These are phyloP conservation scores for Wickerhamiella hasegawae DNA, from an alignment of 805 yeast species.

Conservation along the genomic window DNA sequence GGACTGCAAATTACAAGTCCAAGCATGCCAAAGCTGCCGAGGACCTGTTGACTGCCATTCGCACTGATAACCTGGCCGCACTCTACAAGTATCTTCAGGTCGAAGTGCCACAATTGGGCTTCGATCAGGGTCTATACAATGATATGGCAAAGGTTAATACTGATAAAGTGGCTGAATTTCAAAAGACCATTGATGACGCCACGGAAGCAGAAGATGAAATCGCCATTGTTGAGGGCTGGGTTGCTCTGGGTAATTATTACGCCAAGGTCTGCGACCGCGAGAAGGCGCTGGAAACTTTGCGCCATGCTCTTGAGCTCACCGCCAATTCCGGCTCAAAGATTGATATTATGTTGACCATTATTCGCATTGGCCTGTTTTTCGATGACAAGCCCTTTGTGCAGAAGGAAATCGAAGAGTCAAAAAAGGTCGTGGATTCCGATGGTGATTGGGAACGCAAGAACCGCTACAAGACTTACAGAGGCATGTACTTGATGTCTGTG, in stretches of 20 bases:
- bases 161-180: conserved; percentile 32
- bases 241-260: conserved; percentile 74
- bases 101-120: conserved; percentile 30
- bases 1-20: conserved; percentile 24
- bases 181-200: conserved; percentile 34
- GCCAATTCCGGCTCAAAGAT: conserved; percentile 84
- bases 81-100: conserved; percentile 55
- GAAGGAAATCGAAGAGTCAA: conserved; percentile 57
- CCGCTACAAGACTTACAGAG: conserved; percentile 80
- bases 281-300: conserved; percentile 50
- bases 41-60: conserved; percentile 38
- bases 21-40: conserved; percentile 29
- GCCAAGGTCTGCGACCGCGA: conserved; percentile 67
- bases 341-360: conserved; percentile 65
- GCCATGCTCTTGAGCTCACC: conserved; percentile 59
- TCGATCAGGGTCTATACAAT: conserved; percentile 45
- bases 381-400: conserved; percentile 57
- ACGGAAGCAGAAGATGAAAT: conserved; percentile 75
- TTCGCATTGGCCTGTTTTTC: conserved; percentile 80
- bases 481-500: conserved; percentile 68
- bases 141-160: conserved; percentile 37
- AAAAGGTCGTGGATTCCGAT: conserved; percentile 75
- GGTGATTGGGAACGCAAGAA: conserved; percentile 99
- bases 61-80: conserved; percentile 57
- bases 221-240: conserved; percentile 62